Conservation (phyloP, 2,329 filamentous ascomycete genomes). For the Epicoccum sorghinum region DNA sequence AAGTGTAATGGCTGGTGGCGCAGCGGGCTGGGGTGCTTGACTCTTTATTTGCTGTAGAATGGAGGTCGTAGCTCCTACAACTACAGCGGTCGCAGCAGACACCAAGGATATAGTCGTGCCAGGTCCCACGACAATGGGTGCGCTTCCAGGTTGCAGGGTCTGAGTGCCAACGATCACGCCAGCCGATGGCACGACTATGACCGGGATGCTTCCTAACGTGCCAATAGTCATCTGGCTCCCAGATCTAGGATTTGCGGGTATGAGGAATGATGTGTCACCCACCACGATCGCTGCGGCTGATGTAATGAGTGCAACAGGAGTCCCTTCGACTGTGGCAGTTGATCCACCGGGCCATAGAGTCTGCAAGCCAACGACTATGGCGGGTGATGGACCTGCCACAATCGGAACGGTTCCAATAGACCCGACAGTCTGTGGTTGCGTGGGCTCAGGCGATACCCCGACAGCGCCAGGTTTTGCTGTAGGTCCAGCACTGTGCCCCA, state of each 20-base stretch:
- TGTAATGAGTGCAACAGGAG: constrained; percentile 37
- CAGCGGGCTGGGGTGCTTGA: background rate
- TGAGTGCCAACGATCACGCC: constrained; percentile 43
- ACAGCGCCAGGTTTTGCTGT: constrained; percentile 30
- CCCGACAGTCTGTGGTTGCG: constrained; percentile 26
- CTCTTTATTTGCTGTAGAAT: constrained; percentile 18
- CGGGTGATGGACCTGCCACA: constrained; percentile 33
- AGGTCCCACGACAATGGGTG: constrained; percentile 45
- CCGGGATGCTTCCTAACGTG: constrained; percentile 31
- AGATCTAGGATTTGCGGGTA: background rate
- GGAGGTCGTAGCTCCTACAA: constrained; percentile 36
- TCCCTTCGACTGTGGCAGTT: constrained; percentile 38
- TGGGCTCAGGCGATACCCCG: constrained; percentile 18
- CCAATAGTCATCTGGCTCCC: constrained; percentile 19
- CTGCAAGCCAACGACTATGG: constrained; percentile 37
- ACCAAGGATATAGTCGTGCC: constrained; percentile 37
- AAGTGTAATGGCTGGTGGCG: constrained; percentile 49
- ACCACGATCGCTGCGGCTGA: constrained; percentile 46
- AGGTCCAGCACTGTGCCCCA: constrained; percentile 28
- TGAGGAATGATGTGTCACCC: constrained; percentile 28
- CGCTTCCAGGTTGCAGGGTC: constrained; percentile 44
- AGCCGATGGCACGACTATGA: constrained; percentile 42
- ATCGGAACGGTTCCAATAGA: constrained; percentile 30
- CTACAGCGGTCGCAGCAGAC: constrained; percentile 36
- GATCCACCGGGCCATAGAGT: constrained; percentile 42